These are phyloP conservation scores for Didymella keratinophila DNA, from an alignment of 2,329 filamentous ascomycete species.

Conservation along the genomic window DNA sequence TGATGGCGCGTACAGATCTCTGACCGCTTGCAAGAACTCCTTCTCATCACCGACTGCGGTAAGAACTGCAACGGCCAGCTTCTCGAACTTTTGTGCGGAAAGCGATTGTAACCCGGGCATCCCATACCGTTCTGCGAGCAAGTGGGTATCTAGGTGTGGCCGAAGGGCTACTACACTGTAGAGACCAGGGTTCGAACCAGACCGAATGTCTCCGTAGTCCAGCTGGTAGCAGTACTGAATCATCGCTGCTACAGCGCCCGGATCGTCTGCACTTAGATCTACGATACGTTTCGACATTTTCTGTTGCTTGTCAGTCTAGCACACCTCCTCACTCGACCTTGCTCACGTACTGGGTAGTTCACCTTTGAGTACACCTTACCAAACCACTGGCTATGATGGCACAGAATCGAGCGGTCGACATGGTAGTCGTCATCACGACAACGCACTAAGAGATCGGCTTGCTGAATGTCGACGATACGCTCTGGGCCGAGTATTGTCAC, in stretches of 20 bases:
- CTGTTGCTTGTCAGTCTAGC: constrained; percentile 24
- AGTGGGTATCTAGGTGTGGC: constrained; percentile 41
- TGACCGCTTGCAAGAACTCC: constrained; percentile 35
- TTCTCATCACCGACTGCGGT: constrained; percentile 36
- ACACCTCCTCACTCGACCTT: not conserved
- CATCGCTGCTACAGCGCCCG: constrained; percentile 44
- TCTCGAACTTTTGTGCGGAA: constrained; percentile 40
- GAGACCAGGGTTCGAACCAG: constrained; percentile 27
- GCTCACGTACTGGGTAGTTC: constrained; percentile 28
- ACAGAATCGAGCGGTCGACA: constrained; percentile 42
- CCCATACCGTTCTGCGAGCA: constrained; percentile 41
- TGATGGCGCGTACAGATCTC: constrained; percentile 37
- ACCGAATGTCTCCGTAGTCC: constrained; percentile 38
- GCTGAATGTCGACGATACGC: constrained; percentile 26
- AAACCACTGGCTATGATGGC: constrained; percentile 43
- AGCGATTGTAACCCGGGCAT: constrained; percentile 37
- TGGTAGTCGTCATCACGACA: constrained; percentile 42
- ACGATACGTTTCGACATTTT: constrained; percentile 37
- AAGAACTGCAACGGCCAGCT: constrained; percentile 31
- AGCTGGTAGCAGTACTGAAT: constrained; percentile 46
- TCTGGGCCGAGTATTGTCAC: constrained; percentile 19
- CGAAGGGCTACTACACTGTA: constrained; percentile 34
- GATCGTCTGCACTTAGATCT: constrained; percentile 42
- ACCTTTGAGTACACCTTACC: constrained; percentile 39
- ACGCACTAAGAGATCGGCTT: constrained; percentile 40